These are phyloP conservation scores for Eudorina sp. DNA, from an alignment of 139 green algal species.

Conservation along the genomic window DNA sequence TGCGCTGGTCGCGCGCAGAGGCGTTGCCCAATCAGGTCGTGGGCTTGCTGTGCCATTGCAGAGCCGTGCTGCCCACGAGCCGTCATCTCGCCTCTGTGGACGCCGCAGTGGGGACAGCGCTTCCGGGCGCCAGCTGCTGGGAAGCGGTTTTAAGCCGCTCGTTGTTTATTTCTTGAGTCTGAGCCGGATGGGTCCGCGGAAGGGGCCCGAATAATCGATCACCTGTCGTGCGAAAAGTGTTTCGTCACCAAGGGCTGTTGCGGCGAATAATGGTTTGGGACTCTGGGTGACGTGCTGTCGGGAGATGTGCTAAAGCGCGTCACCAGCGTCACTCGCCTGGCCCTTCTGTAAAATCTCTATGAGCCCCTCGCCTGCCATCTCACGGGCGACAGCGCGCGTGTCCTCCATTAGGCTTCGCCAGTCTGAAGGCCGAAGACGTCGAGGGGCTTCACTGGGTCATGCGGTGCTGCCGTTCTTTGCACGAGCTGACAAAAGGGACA, in stretches of 20 bases:
- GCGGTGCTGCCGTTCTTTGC: neutral
- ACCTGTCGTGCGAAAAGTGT: neutral
- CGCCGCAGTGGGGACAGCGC: no score
- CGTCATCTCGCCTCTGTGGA: no score
- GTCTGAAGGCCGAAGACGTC: slow-evolving; percentile 6
- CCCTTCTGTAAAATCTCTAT: slow-evolving; percentile 42
- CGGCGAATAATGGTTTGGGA: no score
- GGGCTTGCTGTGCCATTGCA: neutral
- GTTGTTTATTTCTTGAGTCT: neutral
- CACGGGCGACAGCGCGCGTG: slow-evolving; percentile 18
- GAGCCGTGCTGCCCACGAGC: neutral
- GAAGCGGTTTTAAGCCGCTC: neutral
- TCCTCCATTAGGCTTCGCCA: slow-evolving; percentile 41
- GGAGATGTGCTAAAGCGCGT: no score
- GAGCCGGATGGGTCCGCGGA: slow-evolving; percentile 10
- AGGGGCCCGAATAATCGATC: neutral
- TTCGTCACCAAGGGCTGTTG: no score
- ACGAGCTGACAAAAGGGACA: neutral
- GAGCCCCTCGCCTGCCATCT: slow-evolving; percentile 22
- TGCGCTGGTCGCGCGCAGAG: no score
- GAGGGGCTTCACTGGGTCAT: slow-evolving; percentile 24
- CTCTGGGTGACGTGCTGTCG: no score
- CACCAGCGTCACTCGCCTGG: slow-evolving; percentile 3
- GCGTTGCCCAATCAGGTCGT: neutral
- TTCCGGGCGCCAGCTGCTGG: no score